Percentiles rank a stretch among this genome's conserved stretches.
phyloP scores from a whole-genome alignment of 805 yeast species.

The Wickerhamiella occidentalis region DNA sequence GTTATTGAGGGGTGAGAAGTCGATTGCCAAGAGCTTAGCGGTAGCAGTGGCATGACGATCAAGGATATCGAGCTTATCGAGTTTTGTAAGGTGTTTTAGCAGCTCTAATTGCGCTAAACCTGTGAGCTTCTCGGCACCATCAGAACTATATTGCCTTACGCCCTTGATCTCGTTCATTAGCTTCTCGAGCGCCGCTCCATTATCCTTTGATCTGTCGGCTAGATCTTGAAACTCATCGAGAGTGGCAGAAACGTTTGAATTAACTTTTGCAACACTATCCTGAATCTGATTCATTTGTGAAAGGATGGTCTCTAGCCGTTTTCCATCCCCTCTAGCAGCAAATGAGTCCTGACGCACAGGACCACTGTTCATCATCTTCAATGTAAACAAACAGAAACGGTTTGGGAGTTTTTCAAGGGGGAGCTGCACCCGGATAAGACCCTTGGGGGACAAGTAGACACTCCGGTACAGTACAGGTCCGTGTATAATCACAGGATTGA shows the following conservation, averaged over 20 bases:
- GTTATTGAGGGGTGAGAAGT: constrained; percentile 10
- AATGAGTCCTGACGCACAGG: constrained; percentile 22
- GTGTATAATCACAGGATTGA: too few species aligned
- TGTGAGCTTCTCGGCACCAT: constrained; percentile 21
- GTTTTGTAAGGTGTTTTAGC: constrained; percentile 16
- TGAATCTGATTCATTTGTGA: constrained; percentile 23
- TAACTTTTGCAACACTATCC: constrained; percentile 26
- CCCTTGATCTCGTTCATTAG: constrained; percentile 22
- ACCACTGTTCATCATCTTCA: constrained; percentile 9
- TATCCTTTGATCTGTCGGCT: constrained; percentile 28
- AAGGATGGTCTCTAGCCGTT: constrained; percentile 16
- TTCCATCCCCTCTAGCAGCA: constrained; percentile 17
- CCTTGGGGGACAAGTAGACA: not conserved
- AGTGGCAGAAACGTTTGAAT: constrained; percentile 26
- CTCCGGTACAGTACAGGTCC: too few species aligned
- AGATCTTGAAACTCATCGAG: constrained; percentile 27
- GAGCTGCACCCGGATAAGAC: not conserved
- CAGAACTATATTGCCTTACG: constrained; percentile 17
- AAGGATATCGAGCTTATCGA: constrained; percentile 1
- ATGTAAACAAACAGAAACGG: constrained; percentile 6
- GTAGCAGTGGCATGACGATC: constrained; percentile 10
- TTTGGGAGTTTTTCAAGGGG: constrained; percentile 9
- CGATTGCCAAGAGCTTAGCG: constrained; percentile 13
- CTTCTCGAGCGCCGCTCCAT: constrained; percentile 27
- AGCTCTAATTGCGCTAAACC: constrained; percentile 23